Evolutionary conservation across 1,284 basidiomycete species (phyloP).

Genomic region (Naganishia sp.): DNA sequence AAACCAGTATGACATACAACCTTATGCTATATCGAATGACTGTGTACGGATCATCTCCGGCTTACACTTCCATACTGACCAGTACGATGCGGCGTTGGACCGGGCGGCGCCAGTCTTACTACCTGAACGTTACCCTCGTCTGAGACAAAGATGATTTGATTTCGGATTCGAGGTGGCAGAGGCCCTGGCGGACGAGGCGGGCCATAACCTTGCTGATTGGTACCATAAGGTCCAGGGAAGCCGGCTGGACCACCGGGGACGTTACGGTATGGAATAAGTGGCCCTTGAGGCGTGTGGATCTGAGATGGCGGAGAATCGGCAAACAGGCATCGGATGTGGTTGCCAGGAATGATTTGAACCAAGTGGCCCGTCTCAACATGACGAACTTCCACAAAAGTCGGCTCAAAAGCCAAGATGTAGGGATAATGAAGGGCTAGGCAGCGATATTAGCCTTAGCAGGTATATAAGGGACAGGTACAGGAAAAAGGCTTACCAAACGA

Average conservation of each 20-base stretch:
- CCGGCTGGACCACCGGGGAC: conserved; percentile 13
- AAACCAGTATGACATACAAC: conserved; percentile 13
- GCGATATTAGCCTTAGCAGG: conserved; percentile 8
- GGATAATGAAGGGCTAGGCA: conserved; percentile 86
- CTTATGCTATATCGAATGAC: not conserved
- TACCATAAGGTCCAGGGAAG: conserved; percentile 1
- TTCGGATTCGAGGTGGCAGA: conserved; percentile 43
- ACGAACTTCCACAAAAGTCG: conserved; percentile 93
- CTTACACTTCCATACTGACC: conserved; percentile 15
- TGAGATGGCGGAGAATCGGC: conserved; percentile 86
- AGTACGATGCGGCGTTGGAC: conserved; percentile 19
- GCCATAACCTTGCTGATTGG: conserved; percentile 12
- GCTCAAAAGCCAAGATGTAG: conserved; percentile 95
- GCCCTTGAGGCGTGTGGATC: conserved; percentile 45
- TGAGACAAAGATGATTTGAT: conserved; percentile 52
- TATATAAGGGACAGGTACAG: conserved; percentile 10
- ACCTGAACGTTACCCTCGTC: conserved; percentile 55
- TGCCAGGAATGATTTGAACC: conserved; percentile 93
- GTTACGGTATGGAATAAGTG: conserved; percentile 19
- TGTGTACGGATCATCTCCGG: not conserved
- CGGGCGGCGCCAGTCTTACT: conserved; percentile 42
- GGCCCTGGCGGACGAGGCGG: conserved; percentile 37
- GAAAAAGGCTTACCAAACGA: conserved; percentile 72
- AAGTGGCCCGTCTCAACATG: conserved; percentile 91
- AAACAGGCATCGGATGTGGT: conserved; percentile 83